phyloP scores from a whole-genome alignment of 768 basidiomycete genomes.

The Panaeolus papilionaceus region DNA sequence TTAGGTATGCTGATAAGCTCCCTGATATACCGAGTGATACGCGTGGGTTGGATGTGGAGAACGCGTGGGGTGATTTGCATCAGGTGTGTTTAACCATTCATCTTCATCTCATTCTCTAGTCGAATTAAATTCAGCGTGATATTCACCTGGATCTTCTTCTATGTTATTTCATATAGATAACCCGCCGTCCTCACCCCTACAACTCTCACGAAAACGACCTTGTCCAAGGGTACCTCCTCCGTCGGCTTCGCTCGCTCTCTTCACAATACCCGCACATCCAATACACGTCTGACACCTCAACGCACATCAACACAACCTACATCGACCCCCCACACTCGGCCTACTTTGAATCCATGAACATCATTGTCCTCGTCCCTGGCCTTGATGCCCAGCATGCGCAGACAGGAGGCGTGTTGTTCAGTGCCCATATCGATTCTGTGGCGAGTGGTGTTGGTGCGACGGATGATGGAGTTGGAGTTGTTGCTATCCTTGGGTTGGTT shows the following conservation, averaged over 20 bases:
- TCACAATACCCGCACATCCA: constrained; percentile 19
- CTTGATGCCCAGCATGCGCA: constrained; percentile 31
- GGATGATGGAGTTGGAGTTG: constrained; percentile 73
- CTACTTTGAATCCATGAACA: constrained; percentile 64
- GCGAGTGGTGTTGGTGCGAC: constrained; percentile 71
- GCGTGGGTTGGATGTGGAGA: constrained; percentile 20
- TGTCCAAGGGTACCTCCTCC: constrained; percentile 23
- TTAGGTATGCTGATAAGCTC: constrained; percentile 20
- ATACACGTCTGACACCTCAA: not conserved
- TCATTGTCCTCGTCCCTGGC: constrained; percentile 66
- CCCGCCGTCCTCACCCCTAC: constrained; percentile 24
- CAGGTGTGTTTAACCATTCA: constrained; percentile 7
- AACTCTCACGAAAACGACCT: constrained; percentile 27
- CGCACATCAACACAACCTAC: not conserved
- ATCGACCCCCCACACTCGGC: not conserved
- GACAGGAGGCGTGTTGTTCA: constrained; percentile 57
- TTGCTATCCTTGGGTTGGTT: constrained; percentile 62
- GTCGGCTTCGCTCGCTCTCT: constrained; percentile 20
- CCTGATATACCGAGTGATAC: constrained; percentile 20
- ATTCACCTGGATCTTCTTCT: no score
- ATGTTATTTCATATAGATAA: constrained; percentile 18
- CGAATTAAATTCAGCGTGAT: no score
- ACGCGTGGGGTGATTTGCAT: constrained; percentile 24
- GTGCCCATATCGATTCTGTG: constrained; percentile 79
- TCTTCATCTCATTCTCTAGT: not conserved